Evolutionary conservation across 2,329 filamentous ascomycete genomes (phyloP), one percentile per base, ranked within the genome.

Genomic region (Cercospora canescens): DNA sequence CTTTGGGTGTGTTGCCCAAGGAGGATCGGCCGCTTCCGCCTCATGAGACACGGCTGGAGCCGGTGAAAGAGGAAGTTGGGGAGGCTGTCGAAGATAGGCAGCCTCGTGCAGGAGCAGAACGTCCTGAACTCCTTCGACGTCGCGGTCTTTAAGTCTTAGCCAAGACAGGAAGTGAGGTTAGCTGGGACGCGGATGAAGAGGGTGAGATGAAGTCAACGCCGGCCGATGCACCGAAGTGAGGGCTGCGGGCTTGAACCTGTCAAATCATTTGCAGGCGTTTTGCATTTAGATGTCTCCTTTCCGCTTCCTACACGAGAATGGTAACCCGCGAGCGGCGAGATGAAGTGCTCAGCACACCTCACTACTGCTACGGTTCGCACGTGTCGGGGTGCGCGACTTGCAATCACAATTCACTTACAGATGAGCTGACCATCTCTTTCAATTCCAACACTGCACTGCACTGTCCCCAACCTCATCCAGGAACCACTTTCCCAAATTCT

Each of bases 1-100:
- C 60, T 5, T 45, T 63, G 52, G 60, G 50, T 32, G 60, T 63
- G 26, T n/a, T 63, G 37, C 50, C 60, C 14, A 63, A 63, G 6
- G 60, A 63, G 16, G 58, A 30, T n/a, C 58, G 58, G 21, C 58
- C 26, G 30, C 39, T 60, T 48, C 37, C 58, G 16, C 45, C 24
- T 12, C 11, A 50, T 11, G 45, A 26, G 5, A 24, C 14, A 21
- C 26, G 11, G 12, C 21, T 50, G 24, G 24, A 28, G 45, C 21
- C 45, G 21, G 45, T 50, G 45, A 28, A 50, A 48, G 39, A 41
- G 56, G 39, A 59, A 24, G 26, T 48, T 21, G 37, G 18, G 26
- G 24, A 39, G 28, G 58, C 30, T 4, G 39, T 32, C n/a, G 34
- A 58, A 39, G 32, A 14, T 24, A n/a, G 18, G 24, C 55, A 41